A percentile compares a stretch with the other conserved stretches of the same genome.
Evolutionary conservation across 495 filamentous ascomycete genomes (phyloP).

Genomic region (Aspergillus bridgeri): DNA sequence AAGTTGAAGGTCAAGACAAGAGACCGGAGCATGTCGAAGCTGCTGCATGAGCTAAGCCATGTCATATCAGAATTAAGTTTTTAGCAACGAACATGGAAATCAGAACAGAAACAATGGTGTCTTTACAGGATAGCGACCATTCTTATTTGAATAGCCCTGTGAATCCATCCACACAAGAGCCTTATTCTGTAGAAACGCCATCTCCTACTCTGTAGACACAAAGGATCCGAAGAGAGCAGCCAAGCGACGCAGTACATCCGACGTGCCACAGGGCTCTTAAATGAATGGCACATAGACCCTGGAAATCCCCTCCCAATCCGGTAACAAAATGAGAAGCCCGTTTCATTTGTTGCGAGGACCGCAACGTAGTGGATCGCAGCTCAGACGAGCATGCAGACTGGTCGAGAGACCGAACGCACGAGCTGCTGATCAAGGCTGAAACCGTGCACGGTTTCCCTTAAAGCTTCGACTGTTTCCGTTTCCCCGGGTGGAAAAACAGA

Average conservation of each 20-base stretch:
- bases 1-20: slow-evolving; percentile 11
- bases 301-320: slow-evolving; percentile 18
- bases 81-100: too few species aligned
- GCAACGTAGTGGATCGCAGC: not conserved
- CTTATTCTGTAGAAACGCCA: not conserved
- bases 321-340: slow-evolving; percentile 8
- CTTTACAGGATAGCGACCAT: too few species aligned
- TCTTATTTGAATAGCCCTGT: too few species aligned
- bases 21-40: slow-evolving; percentile 18
- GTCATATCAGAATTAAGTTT: not conserved
- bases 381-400: not conserved
- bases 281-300: not conserved
- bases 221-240: not conserved
- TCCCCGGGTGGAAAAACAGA: not conserved
- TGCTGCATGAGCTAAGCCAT: slow-evolving; percentile 18
- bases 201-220: not conserved
- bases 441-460: not conserved
- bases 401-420: not conserved
- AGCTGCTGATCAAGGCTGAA: not conserved
- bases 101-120: too few species aligned
- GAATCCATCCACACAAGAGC: too few species aligned
- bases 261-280: not conserved
- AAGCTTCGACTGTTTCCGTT: not conserved
- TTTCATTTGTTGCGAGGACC: slow-evolving; percentile 2
- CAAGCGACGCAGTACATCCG: not conserved